Evolutionary conservation across 768 basidiomycete genomes (phyloP).

Genomic region (Mycena albidolilacea): DNA sequence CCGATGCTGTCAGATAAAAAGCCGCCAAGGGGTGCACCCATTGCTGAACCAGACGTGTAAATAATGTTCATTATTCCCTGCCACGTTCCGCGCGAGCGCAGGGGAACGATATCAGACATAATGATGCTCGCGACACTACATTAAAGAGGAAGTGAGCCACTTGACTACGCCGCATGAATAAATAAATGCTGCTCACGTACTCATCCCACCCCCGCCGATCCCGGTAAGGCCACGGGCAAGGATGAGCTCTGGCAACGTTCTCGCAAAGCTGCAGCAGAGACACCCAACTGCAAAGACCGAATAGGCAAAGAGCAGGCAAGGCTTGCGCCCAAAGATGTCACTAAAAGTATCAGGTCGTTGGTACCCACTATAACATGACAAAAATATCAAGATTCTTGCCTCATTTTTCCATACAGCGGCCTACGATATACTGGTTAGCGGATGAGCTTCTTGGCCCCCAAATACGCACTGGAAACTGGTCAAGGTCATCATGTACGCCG

Average conservation of each 20-base stretch:
- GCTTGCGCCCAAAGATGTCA: slow-evolving; percentile 76
- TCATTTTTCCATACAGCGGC: slow-evolving; percentile 75
- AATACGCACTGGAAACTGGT: slow-evolving; percentile 71
- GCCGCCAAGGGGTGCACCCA: slow-evolving; percentile 76
- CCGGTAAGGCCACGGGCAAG: slow-evolving; percentile 69
- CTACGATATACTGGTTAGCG: slow-evolving; percentile 47
- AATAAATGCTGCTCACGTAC: slow-evolving; percentile 60
- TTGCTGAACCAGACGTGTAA: slow-evolving; percentile 69
- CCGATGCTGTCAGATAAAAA: slow-evolving; percentile 74
- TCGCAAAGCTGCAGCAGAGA: slow-evolving; percentile 66
- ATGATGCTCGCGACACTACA: slow-evolving; percentile 73
- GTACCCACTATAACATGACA: neutral
- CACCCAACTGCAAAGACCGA: slow-evolving; percentile 68
- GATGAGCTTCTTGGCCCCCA: neutral
- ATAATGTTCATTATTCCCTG: slow-evolving; percentile 79
- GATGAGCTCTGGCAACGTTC: slow-evolving; percentile 69
- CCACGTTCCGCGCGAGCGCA: slow-evolving; percentile 77
- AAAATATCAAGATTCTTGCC: slow-evolving; percentile 9
- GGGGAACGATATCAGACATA: slow-evolving; percentile 75
- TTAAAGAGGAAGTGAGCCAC: neutral
- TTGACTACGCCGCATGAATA: neutral
- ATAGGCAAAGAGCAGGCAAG: slow-evolving; percentile 70
- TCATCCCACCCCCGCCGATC: slow-evolving; percentile 75
- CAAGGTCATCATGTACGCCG: slow-evolving; percentile 72
- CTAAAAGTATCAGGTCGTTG: slow-evolving; percentile 46